Conservation (phyloP, 2,329 filamentous ascomycete species). For the Neoascochyta sp. region DNA sequence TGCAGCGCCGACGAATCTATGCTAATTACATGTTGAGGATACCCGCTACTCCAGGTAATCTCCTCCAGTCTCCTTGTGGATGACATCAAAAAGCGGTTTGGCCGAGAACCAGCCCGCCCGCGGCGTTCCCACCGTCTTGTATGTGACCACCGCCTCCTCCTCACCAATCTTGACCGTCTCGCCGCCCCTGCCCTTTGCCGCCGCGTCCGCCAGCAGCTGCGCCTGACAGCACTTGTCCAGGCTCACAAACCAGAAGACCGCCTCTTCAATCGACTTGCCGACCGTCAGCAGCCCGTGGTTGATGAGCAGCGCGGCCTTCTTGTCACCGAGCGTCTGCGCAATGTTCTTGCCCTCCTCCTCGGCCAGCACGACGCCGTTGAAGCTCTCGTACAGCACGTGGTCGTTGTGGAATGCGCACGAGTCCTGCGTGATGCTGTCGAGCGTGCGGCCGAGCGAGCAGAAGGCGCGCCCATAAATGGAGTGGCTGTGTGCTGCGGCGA, state of each 20-base stretch:
- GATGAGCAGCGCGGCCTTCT: constrained; percentile 52
- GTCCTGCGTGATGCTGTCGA: constrained; percentile 60
- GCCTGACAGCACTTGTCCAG: constrained; percentile 54
- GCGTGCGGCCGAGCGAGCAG: constrained; percentile 56
- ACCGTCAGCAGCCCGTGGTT: constrained; percentile 54
- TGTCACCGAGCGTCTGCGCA: constrained; percentile 46
- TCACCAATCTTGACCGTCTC: constrained; percentile 64
- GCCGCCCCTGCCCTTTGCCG: constrained; percentile 58
- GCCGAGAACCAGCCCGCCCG: constrained; percentile 65
- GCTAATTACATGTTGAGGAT: no score
- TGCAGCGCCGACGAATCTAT: no score
- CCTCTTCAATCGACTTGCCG: constrained; percentile 49
- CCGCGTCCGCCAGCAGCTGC: constrained; percentile 53
- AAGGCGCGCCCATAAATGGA: constrained; percentile 60
- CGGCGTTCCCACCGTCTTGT: constrained; percentile 60
- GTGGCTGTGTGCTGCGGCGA: constrained; percentile 58
- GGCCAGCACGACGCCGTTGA: constrained; percentile 53
- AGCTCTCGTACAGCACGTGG: constrained; percentile 51
- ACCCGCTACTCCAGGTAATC: constrained; percentile 49
- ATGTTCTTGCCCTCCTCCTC: constrained; percentile 54
- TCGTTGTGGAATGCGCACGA: constrained; percentile 54
- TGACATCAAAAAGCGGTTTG: constrained; percentile 67
- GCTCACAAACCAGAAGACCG: constrained; percentile 53
- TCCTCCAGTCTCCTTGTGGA: constrained; percentile 58
- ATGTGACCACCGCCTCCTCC: constrained; percentile 65